These are phyloP conservation scores for Dipodascus albidus DNA, from an alignment of 805 yeast genomes.

Conservation along the genomic window DNA sequence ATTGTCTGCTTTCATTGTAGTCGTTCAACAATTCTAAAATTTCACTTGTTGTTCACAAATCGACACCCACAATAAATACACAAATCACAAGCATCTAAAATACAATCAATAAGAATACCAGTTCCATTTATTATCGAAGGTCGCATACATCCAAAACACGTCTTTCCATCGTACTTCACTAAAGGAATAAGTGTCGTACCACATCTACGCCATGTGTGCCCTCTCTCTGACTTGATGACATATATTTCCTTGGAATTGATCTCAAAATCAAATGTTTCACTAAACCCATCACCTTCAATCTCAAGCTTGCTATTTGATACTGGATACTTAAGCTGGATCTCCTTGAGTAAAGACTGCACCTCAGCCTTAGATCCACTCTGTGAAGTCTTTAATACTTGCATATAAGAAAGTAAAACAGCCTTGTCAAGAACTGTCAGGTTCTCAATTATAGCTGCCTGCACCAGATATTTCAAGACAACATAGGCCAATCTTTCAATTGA, in stretches of 20 bases:
- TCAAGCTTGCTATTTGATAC: conserved; percentile 1
- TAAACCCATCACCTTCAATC: conserved; percentile 12
- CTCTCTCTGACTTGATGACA: conserved; percentile 16
- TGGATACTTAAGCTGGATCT: neutral
- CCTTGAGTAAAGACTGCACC: neutral
- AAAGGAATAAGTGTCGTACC: conserved; percentile 25
- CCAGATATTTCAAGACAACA: neutral
- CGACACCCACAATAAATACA: conserved; percentile 21
- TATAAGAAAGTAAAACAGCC: conserved; percentile 11
- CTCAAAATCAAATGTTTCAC: conserved; percentile 15
- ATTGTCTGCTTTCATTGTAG: too few relatives aligned
- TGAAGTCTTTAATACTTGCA: neutral
- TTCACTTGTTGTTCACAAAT: conserved; percentile 6
- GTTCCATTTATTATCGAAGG: conserved; percentile 4
- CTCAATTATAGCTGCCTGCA: neutral
- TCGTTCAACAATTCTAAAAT: too few relatives aligned
- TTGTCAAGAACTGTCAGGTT: conserved; percentile 9
- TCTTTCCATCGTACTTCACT: conserved; percentile 14
- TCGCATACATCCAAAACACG: conserved; percentile 21
- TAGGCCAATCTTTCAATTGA: neutral
- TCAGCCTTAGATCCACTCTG: neutral
- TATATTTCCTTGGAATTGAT: conserved; percentile 3
- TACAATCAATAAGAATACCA: conserved; percentile 7
- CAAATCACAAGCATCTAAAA: conserved; percentile 17
- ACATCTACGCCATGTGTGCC: conserved; percentile 27